A percentile compares a stretch with the other conserved stretches of the same genome.
These are phyloP conservation scores for Trametes sanguinea DNA, from an alignment of 768 basidiomycete genomes.

Conservation along the genomic window DNA sequence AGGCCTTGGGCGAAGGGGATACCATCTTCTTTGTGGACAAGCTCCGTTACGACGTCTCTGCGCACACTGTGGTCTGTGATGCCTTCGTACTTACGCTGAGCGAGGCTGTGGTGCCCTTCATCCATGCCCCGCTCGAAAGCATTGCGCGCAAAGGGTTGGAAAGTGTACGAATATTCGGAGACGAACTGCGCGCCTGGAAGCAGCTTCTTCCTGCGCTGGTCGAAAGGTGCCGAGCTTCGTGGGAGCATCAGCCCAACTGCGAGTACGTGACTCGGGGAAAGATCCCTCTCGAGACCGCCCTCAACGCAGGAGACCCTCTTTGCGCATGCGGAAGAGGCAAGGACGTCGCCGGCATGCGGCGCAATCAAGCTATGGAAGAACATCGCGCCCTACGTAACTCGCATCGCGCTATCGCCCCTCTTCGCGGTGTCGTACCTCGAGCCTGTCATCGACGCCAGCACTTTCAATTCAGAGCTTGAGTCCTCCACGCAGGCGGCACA, in stretches of 20 bases:
- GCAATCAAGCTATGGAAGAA: conserved; percentile 38
- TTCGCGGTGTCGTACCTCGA: conserved; percentile 56
- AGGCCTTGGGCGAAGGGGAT: conserved; percentile 28
- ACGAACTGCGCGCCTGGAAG: conserved; percentile 49
- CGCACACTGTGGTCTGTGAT: conserved; percentile 54
- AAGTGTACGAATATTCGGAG: conserved; percentile 44
- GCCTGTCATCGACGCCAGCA: conserved; percentile 23
- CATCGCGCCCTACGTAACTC: conserved; percentile 47
- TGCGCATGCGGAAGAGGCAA: conserved; percentile 55
- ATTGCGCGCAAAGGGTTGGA: conserved; percentile 18
- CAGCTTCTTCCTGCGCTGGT: conserved; percentile 50
- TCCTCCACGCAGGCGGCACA: too few species aligned
- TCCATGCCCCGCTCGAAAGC: conserved; percentile 18
- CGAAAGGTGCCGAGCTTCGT: conserved; percentile 55
- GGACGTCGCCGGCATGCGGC: conserved; percentile 42
- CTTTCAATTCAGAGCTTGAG: too few species aligned
- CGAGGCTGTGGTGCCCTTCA: conserved; percentile 21
- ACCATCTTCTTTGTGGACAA: conserved; percentile 49
- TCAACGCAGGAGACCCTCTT: conserved; percentile 35
- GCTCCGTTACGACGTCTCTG: conserved; percentile 50
- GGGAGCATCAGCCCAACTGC: conserved; percentile 50
- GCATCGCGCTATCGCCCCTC: conserved; percentile 54
- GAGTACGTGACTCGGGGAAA: conserved; percentile 41
- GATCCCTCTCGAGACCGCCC: conserved; percentile 39
- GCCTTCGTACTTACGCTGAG: conserved; percentile 46